Conservation (phyloP, 2,329 filamentous ascomycete species). For the Cyclaneusma minus region DNA sequence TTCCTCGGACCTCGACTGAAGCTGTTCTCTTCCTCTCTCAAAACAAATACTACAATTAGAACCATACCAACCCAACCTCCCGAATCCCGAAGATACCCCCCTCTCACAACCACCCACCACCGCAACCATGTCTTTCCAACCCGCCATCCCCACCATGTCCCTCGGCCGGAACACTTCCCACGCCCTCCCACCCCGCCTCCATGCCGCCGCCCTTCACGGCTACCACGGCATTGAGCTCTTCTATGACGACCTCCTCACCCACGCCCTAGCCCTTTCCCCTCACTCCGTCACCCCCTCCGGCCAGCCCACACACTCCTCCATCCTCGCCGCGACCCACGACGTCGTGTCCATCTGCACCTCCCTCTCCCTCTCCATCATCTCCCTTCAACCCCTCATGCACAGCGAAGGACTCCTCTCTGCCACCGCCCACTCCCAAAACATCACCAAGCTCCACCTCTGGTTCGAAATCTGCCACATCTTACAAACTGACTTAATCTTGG, state of each 20-base stretch:
- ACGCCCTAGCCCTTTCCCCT: slow-evolving; percentile 32
- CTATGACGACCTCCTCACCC: slow-evolving; percentile 56
- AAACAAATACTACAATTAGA: neutral
- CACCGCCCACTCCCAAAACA: slow-evolving; percentile 33
- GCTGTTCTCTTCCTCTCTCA: neutral
- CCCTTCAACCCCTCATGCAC: slow-evolving; percentile 62
- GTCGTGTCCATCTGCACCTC: slow-evolving; percentile 41
- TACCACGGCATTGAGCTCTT: slow-evolving; percentile 62
- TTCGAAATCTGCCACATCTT: slow-evolving; percentile 48
- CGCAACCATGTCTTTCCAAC: slow-evolving; percentile 34
- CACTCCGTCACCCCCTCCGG: slow-evolving; percentile 25
- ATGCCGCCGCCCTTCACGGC: slow-evolving; percentile 47
- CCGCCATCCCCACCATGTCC: slow-evolving; percentile 64
- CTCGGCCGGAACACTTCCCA: slow-evolving; percentile 59
- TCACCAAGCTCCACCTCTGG: slow-evolving; percentile 55
- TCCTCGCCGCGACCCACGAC: slow-evolving; percentile 37
- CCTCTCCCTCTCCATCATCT: slow-evolving; percentile 42
- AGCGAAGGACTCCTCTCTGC: slow-evolving; percentile 61
- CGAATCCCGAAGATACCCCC: too few species aligned
- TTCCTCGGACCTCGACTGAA: neutral
- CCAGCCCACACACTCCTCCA: slow-evolving; percentile 19
- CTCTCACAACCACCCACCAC: too few species aligned
- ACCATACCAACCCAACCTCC: slow-evolving; percentile 1
- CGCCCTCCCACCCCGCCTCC: slow-evolving; percentile 48
- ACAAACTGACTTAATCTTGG: slow-evolving; percentile 55